Base-by-base conservation (phyloP, 768 basidiomycete species). In the Mycena alexandri region DNA sequence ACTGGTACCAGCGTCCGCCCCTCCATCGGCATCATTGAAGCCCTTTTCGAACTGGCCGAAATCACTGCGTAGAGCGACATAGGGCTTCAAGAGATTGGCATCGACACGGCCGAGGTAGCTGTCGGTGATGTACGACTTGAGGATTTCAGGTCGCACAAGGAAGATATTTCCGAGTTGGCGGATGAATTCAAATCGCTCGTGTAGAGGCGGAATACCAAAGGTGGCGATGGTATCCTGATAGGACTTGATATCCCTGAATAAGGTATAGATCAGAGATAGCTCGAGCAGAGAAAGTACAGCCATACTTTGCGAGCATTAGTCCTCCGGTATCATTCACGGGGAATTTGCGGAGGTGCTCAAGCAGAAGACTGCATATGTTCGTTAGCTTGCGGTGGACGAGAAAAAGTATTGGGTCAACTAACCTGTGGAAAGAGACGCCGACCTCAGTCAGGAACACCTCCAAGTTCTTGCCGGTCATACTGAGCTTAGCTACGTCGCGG, bases 171-270 rank as follows among this genome's bases (percentile, higher is more conserved):
- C 98, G 6, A 99, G 89, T 78, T 99, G 96, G 44, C 96, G 92
- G 69, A 99, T 91, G 82, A 99, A 98, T 76, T 99, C 98, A 81
- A 97, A 99, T 24, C 97, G 95, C 77, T 99, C 96, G 70, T 91
- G 88, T 10, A 99, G 84, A 9, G 93, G 85, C 13, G 94, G 89
- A 47, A 98, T 90, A 34, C 86, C 85, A 80, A 97, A 98, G n/a
- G 86, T 89, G 68, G 85, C 82, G 71, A 98, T 88, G 2, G 88
- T 87, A 72, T 99, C 98, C 82, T 99, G 98, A 75, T 99, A 99
- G 22, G 93, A 90, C 71, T 96, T 98, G 72, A 99, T 88, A 76
- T 99, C 98, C 80, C 96, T 98, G 76, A 29, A 47, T 46, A 56
- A 53, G 17, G 25, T 24, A 56, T 5, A 33, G n/a, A 61, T 42